These are phyloP conservation scores for Pichia sp. DNA, from an alignment of 1,139 yeast genomes.

Conservation along the genomic window DNA sequence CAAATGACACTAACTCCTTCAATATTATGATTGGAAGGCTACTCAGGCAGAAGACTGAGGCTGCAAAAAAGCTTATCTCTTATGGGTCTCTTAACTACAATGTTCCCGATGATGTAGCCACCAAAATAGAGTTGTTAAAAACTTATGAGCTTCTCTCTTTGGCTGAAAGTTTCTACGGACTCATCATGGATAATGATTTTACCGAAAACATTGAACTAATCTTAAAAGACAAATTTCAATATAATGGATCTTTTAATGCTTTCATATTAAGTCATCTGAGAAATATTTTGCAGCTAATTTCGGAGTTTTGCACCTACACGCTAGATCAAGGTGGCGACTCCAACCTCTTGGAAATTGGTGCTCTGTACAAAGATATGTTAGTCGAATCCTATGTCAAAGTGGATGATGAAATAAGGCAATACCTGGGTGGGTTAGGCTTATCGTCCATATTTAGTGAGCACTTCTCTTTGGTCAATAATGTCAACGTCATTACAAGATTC, in stretches of 20 bases:
- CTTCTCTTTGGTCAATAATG: conserved; percentile 15
- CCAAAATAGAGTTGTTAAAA: conserved; percentile 34
- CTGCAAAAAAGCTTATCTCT: conserved; percentile 36
- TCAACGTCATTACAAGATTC: conserved; percentile 17
- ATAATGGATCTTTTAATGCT: not conserved
- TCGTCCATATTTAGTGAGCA: conserved; percentile 20
- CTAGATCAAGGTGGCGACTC: conserved; percentile 4
- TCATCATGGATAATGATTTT: conserved; percentile 4
- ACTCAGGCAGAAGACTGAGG: too few relatives aligned
- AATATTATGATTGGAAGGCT: too few relatives aligned
- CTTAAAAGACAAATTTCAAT: conserved; percentile 2
- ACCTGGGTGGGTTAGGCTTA: conserved; percentile 12
- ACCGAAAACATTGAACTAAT: conserved; percentile 2
- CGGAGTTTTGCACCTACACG: conserved; percentile 2
- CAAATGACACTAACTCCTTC: too few relatives aligned
- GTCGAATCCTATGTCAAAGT: conserved; percentile 17
- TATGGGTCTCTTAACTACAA: conserved; percentile 43
- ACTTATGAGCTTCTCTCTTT: conserved; percentile 53
- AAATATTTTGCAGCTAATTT: conserved; percentile 5
- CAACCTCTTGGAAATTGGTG: conserved; percentile 5
- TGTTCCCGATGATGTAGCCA: conserved; percentile 20
- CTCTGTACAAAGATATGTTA: conserved; percentile 15
- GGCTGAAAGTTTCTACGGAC: conserved; percentile 27
- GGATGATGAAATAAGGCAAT: conserved; percentile 18
- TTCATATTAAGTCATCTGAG: conserved; percentile 2